Evolutionary conservation across 192 early-diverging fungal species (phyloP).

Genomic region (Podila epicladia): DNA sequence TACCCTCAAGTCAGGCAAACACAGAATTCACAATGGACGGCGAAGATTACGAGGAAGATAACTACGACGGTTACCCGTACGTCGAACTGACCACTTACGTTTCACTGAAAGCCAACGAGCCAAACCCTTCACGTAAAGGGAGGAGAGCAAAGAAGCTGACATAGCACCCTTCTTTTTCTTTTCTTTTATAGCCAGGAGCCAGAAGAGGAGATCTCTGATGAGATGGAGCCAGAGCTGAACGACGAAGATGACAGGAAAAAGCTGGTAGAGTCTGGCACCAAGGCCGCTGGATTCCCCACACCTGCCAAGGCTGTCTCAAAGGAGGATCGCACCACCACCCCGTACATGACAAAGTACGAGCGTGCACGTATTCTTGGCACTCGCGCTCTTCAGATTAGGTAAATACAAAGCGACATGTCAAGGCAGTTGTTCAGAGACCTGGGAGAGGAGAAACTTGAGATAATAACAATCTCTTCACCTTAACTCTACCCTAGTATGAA

Average conservation of each 20-base stretch:
- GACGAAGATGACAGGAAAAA: slow-evolving; percentile 32
- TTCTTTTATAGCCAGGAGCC: slow-evolving; percentile 27
- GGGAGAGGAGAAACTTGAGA: no score
- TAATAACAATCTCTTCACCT: background rate
- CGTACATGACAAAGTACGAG: slow-evolving; percentile 99
- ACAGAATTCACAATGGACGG: slow-evolving; percentile 25
- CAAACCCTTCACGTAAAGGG: no score
- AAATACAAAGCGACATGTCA: background rate
- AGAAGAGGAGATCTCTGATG: slow-evolving; percentile 29
- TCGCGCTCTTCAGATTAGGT: slow-evolving; percentile 93
- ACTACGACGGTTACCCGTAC: slow-evolving; percentile 44
- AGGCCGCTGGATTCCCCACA: slow-evolving; percentile 9
- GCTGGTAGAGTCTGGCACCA: slow-evolving; percentile 23
- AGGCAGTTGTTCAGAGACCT: background rate
- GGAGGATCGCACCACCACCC: slow-evolving; percentile 89
- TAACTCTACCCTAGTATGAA: slow-evolving; percentile 76
- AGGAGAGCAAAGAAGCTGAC: background rate
- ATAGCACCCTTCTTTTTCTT: background rate
- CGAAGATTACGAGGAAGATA: slow-evolving; percentile 23
- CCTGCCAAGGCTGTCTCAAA: slow-evolving; percentile 58
- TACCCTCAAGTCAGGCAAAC: background rate
- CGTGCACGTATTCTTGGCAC: slow-evolving; percentile 89
- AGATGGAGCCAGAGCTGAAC: slow-evolving; percentile 34
- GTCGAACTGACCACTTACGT: background rate
- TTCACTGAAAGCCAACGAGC: background rate